These are phyloP conservation scores for Pseudevernia furfuracea DNA, from an alignment of 495 filamentous ascomycete species.

Conservation along the genomic window DNA sequence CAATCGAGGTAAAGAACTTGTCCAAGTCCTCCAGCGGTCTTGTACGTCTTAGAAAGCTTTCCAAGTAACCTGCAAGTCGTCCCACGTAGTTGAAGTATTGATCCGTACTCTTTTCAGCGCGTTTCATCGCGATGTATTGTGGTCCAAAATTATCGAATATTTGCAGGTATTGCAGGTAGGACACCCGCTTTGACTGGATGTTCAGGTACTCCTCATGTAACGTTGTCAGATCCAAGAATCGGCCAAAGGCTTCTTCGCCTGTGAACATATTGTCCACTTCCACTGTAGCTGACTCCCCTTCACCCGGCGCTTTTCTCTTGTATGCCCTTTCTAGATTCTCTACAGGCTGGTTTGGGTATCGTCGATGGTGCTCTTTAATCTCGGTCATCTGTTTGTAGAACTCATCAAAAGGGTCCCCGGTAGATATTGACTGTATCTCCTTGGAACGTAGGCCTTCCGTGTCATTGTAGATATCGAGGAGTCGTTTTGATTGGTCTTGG, in stretches of 20 bases:
- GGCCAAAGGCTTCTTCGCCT: conserved; percentile 85
- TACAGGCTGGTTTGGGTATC: conserved; percentile 88
- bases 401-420: conserved; percentile 82
- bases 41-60: conserved; percentile 74
- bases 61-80: conserved; percentile 71
- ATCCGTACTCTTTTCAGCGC: conserved; percentile 76
- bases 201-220: conserved; percentile 87
- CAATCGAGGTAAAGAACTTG: conserved; percentile 64
- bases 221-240: conserved; percentile 78
- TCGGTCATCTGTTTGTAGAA: conserved; percentile 79
- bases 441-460: conserved; percentile 57
- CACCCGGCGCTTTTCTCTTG: conserved; percentile 59
- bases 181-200: conserved; percentile 69
- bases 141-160: conserved; percentile 78
- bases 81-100: conserved; percentile 84
- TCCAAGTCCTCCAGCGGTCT: conserved; percentile 76
- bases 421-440: conserved; percentile 77
- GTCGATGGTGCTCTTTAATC: conserved; percentile 79
- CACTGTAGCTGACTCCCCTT: conserved; percentile 52
- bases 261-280: conserved; percentile 89
- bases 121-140: conserved; percentile 61
- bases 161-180: conserved; percentile 86
- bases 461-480: conserved; percentile 82
- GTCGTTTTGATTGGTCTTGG: conserved; percentile 70
- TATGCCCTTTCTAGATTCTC: conserved; percentile 94